Evolutionary conservation across 2,329 filamentous ascomycete species (phyloP).

Genomic region (Colletotrichum siamense): DNA sequence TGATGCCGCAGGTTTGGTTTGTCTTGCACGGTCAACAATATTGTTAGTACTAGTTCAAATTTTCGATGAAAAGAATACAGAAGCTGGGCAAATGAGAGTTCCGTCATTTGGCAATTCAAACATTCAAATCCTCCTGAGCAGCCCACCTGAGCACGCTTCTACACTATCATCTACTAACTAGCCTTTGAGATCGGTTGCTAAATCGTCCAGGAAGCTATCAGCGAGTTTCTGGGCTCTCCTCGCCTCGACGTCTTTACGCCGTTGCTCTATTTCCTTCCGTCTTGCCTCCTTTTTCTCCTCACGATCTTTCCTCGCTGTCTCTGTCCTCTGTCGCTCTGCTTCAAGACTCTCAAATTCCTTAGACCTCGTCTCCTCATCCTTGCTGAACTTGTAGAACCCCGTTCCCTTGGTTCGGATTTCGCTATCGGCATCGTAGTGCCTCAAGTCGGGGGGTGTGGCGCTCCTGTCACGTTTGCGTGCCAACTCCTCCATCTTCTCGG

Average conservation of each 20-base stretch:
- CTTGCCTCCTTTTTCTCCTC: constrained; percentile 64
- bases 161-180: not conserved
- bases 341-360: constrained; percentile 79
- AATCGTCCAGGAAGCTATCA: constrained; percentile 72
- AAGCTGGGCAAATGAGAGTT: not conserved
- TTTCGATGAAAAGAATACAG: not conserved
- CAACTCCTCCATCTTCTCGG: constrained; percentile 77
- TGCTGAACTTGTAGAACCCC: constrained; percentile 90
- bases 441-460: constrained; percentile 78
- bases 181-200: constrained; percentile 34
- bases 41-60: not conserved
- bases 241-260: constrained; percentile 66
- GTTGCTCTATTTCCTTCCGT: constrained; percentile 67
- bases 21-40: not conserved
- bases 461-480: constrained; percentile 80
- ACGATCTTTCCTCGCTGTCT: constrained; percentile 61
- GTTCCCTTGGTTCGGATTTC: constrained; percentile 90
- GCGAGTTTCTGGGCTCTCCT: constrained; percentile 71
- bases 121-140: not conserved
- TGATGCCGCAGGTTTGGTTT: not conserved
- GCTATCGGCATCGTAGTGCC: constrained; percentile 83
- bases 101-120: not conserved
- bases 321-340: constrained; percentile 71
- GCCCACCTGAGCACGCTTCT: not conserved
- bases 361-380: constrained; percentile 69